These are phyloP conservation scores for Serpula lacrymans DNA, from an alignment of 768 basidiomycete species.

Conservation along the genomic window DNA sequence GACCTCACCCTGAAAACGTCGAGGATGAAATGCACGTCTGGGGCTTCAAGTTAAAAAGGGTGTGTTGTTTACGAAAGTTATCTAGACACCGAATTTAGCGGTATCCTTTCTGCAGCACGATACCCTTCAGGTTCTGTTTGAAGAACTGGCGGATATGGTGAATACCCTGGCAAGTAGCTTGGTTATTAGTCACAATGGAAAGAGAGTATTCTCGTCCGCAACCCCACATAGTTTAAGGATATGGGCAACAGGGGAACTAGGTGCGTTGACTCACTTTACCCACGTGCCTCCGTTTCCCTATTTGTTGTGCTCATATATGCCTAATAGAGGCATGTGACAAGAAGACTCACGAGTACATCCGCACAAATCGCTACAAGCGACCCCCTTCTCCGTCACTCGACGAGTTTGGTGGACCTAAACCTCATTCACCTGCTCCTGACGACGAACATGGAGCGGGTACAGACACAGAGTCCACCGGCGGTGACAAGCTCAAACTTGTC, in stretches of 20 bases:
- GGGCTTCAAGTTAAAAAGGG: conserved; percentile 58
- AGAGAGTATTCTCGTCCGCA: conserved; percentile 65
- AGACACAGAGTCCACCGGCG: conserved; percentile 34
- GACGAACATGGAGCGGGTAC: conserved; percentile 25
- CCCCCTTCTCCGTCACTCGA: conserved; percentile 18
- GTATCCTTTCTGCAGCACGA: conserved; percentile 45
- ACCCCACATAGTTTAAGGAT: conserved; percentile 64
- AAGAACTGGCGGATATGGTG: conserved; percentile 61
- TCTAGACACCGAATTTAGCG: neutral
- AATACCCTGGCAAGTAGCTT: conserved; percentile 47
- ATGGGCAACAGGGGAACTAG: conserved; percentile 65
- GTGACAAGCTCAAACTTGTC: conserved; percentile 60
- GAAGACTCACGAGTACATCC: conserved; percentile 60
- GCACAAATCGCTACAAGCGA: conserved; percentile 31
- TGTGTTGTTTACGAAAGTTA: conserved; percentile 25
- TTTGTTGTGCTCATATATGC: too few species aligned
- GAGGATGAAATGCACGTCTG: conserved; percentile 38
- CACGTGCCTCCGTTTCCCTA: conserved; percentile 5
- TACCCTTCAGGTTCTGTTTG: conserved; percentile 61
- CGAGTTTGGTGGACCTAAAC: conserved; percentile 4
- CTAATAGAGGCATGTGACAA: conserved; percentile 62
- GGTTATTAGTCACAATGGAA: conserved; percentile 57
- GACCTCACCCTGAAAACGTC: conserved; percentile 55
- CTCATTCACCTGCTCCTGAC: conserved; percentile 14
- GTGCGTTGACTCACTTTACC: conserved; percentile 34